Base-by-base conservation (phyloP, 2,329 filamentous ascomycete genomes). In the Ophiocordyceps polyrhachis-furcata region DNA sequence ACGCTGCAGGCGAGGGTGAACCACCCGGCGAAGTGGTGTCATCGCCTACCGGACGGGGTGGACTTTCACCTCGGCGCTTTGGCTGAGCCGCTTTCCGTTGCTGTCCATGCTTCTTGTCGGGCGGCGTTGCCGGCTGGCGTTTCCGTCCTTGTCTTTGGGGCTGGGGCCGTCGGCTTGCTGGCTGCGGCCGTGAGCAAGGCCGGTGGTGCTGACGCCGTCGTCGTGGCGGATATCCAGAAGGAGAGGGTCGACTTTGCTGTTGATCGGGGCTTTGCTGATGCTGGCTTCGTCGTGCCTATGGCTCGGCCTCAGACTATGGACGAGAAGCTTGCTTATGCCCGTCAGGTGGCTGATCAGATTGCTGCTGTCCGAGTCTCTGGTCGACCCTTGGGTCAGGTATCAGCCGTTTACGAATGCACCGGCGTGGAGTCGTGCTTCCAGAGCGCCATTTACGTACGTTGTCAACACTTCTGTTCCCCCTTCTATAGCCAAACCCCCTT, bases 351-450 rank as follows among this genome's bases (percentile, higher is more conserved):
- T 1, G 60, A 58, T 44, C 53, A 61, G 47, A 60, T 71, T 43
- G 64, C 62, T 52, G 52, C 52, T 29, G 58, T 60, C 0, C 49
- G 51, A 31, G 56, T 63, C 2, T 53, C 55, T 1, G 65, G 64
- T 9, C 56, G 64, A 50, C 66, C 71, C 13, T 68, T 83, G 48
- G 74, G 66, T 0, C 77, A 84, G 55, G 71, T 83, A 0, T 71
- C 76, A 43, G 73, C 74, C 1, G 79, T 81, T 2, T 86, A 82
- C 54, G 83, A 88, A 62, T 87, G 82, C 56, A 88, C 83, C 0
- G 83, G 83, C 9, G 82, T 86, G 20, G 81, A 84, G 56, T 74
- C 76, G 0, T 88, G 82, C 53, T 68, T 86, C 52, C 83, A 88
- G 58, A 75, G 76, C 6, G 73, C 79, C 5, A 85, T 88, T 45